Conservation (phyloP, 257 asterid species). For the Ehretia macrophylla region DNA sequence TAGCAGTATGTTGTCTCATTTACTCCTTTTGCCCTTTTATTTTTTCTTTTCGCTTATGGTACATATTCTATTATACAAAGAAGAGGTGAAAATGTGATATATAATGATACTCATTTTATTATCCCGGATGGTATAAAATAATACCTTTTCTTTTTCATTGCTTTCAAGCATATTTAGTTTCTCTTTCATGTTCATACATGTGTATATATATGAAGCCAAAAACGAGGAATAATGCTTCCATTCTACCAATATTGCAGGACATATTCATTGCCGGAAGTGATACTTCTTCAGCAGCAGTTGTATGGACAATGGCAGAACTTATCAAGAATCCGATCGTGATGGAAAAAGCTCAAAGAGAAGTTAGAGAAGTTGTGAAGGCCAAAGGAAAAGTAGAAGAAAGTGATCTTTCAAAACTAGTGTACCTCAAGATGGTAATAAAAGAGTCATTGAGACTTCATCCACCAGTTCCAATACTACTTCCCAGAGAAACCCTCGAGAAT, state of each 20-base stretch:
- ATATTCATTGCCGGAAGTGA: slow-evolving; percentile 23
- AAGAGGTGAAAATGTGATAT: no score
- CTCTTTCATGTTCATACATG: no score
- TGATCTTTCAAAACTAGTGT: slow-evolving; percentile 10
- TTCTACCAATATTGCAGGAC: slow-evolving; percentile 2
- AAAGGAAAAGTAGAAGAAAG: slow-evolving; percentile 13
- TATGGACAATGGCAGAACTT: slow-evolving; percentile 23
- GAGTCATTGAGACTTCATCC: slow-evolving; percentile 18
- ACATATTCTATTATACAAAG: no score
- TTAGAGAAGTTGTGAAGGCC: slow-evolving; percentile 11
- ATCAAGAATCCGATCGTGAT: slow-evolving; percentile 13
- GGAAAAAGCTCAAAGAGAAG: slow-evolving; percentile 16
- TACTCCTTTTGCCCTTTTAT: no score
- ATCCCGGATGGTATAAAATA: no score
- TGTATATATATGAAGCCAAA: no score
- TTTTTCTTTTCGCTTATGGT: no score
- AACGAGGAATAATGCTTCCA: no score
- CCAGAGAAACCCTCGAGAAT: slow-evolving; percentile 10
- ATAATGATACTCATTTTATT: no score
- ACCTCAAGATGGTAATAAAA: slow-evolving; percentile 18
- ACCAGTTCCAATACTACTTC: slow-evolving; percentile 17
- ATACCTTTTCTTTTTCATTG: no score
- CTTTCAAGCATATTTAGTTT: no score
- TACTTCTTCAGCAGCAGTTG: slow-evolving; percentile 11
- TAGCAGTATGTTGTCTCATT: slow-evolving; percentile 16